Evolutionary conservation across 169 alveolate genomes (phyloP).

Genomic region (Eimeria maxima): DNA sequence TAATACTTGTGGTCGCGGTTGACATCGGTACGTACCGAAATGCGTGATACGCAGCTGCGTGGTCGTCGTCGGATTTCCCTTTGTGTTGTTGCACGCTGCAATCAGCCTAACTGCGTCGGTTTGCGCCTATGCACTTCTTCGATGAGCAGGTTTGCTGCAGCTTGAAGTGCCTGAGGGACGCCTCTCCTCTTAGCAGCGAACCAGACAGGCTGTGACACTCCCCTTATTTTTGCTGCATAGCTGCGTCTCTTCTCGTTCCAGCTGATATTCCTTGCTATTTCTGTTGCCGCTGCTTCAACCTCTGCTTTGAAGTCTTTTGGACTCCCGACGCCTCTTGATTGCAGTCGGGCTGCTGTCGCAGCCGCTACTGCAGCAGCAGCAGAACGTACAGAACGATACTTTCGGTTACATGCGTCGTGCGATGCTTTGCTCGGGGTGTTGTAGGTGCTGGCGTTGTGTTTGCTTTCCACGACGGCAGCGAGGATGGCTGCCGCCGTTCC

Average conservation of each 20-base stretch:
- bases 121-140: conserved; percentile 31
- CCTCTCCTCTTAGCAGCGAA: conserved; percentile 75
- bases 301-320: conserved; percentile 1
- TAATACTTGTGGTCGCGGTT: background rate
- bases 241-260: conserved; percentile 74
- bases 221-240: conserved; percentile 66
- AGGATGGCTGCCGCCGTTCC: background rate
- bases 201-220: conserved; percentile 71
- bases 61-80: background rate
- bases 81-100: background rate
- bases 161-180: conserved; percentile 69
- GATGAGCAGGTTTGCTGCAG: conserved; percentile 57
- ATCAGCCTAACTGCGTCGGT: background rate
- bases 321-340: background rate
- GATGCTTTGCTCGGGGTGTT: conserved; percentile 62
- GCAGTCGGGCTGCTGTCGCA: conserved; percentile 64
- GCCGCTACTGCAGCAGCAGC: conserved; percentile 75
- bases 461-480: conserved; percentile 20
- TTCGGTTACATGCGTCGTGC: conserved; percentile 70
- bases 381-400: conserved; percentile 19
- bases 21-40: background rate
- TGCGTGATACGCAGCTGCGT: background rate
- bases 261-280: conserved; percentile 55
- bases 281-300: conserved; percentile 64
- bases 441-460: conserved; percentile 40